Conservation (phyloP, 1,284 basidiomycete genomes). For the Rhodotorula sp. region DNA sequence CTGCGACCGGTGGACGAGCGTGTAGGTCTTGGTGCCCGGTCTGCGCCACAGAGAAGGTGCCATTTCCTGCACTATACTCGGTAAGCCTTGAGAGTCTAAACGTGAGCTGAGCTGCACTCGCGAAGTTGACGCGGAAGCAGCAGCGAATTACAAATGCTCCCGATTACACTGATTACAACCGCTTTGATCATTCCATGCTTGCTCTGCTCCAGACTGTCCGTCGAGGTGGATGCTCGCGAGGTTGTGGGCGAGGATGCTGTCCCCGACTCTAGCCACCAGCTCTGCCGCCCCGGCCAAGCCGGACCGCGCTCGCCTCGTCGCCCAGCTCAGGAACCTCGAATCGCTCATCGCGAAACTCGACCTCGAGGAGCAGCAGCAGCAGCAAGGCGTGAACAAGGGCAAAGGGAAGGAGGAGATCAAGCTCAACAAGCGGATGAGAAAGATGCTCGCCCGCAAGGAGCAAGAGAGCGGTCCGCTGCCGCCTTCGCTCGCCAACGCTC, state of each 20-base stretch:
- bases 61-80: slow-evolving; percentile 5
- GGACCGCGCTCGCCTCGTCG: slow-evolving; percentile 16
- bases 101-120: not conserved
- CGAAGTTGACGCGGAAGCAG: not conserved
- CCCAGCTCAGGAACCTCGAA: slow-evolving; percentile 31
- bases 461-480: slow-evolving; percentile 26
- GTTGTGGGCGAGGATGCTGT: not conserved
- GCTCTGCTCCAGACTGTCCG: not conserved
- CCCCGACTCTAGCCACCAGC: not conserved
- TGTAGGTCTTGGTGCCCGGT: slow-evolving; percentile 49
- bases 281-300: slow-evolving; percentile 4
- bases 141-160: not conserved
- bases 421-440: slow-evolving; percentile 7
- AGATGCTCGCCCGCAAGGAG: not conserved
- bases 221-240: slow-evolving; percentile 2
- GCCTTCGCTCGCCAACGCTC: slow-evolving; percentile 30
- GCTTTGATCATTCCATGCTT: too few species aligned
- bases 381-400: not conserved
- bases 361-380: slow-evolving; percentile 2
- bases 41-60: slow-evolving; percentile 32
- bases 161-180: not conserved
- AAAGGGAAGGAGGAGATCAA: not conserved
- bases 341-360: slow-evolving; percentile 22
- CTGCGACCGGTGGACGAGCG: slow-evolving; percentile 95
- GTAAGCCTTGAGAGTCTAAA: too few species aligned